Evolutionary conservation across 2,329 filamentous ascomycete genomes (phyloP).

Genomic region (Ascochyta lentis): DNA sequence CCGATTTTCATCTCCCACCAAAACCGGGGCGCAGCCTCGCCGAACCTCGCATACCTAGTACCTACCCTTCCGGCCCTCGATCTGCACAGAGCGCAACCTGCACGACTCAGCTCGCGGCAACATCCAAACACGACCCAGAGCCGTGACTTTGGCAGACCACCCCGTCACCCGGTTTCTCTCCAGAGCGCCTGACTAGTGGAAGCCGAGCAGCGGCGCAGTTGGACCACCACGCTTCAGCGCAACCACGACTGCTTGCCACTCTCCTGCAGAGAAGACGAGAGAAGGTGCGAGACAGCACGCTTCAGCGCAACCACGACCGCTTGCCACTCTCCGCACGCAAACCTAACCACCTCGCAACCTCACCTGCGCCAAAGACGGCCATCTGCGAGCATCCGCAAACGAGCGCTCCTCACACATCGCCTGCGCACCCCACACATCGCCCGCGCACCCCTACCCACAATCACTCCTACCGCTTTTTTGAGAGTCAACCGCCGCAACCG

Average conservation of each 20-base stretch:
- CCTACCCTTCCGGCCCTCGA: background rate
- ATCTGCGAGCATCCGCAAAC: conserved; percentile 6
- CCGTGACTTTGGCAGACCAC: conserved; percentile 15
- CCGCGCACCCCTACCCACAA: background rate
- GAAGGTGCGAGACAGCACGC: conserved; percentile 23
- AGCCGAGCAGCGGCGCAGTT: conserved; percentile 23
- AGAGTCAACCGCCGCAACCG: conserved; percentile 10
- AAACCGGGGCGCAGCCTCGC: conserved; percentile 17
- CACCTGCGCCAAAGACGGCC: conserved; percentile 4
- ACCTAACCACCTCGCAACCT: background rate
- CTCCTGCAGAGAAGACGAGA: conserved; percentile 13
- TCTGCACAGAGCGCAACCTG: conserved; percentile 2
- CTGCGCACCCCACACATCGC: background rate
- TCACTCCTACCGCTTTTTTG: background rate
- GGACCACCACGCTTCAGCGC: conserved; percentile 29
- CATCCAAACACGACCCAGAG: background rate
- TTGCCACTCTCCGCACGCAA: conserved; percentile 1
- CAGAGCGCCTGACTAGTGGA: conserved; percentile 25
- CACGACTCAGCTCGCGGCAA: background rate
- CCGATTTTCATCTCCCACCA: conserved; percentile 13
- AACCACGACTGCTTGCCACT: too few relatives aligned
- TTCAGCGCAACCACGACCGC: conserved; percentile 17
- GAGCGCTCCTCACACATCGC: background rate
- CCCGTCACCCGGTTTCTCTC: conserved; percentile 21
- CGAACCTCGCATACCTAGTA: conserved; percentile 1